Percentiles rank a stretch among this genome's conserved stretches.
phyloP scores from a whole-genome alignment of 768 basidiomycete species.

The Baorangia bicolor region DNA sequence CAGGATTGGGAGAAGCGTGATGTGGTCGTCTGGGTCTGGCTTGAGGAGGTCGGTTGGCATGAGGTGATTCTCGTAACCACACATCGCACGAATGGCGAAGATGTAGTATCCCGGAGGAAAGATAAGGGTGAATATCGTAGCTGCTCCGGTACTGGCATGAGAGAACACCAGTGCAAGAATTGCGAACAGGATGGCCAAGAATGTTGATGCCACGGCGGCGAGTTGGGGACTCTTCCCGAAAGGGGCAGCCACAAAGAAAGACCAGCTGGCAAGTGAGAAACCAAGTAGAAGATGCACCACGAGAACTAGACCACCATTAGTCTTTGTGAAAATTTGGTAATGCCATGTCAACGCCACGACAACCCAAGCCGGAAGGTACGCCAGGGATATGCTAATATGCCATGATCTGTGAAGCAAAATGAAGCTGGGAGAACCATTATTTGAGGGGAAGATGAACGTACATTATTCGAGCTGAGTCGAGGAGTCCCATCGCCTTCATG shows the following conservation, averaged over 20 bases:
- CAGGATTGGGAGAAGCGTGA: conserved; percentile 56
- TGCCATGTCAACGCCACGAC: conserved; percentile 65
- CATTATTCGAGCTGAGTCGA: conserved; percentile 66
- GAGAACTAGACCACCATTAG: conserved; percentile 59
- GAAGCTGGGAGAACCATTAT: neutral
- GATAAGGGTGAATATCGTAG: conserved; percentile 63
- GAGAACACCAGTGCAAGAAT: conserved; percentile 61
- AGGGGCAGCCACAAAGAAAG: conserved; percentile 66
- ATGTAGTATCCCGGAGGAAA: conserved; percentile 79
- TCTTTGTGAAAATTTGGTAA: conserved; percentile 60
- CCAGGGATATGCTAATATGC: conserved; percentile 63
- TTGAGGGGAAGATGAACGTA: conserved; percentile 25
- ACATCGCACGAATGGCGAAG: conserved; percentile 65
- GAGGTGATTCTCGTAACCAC: conserved; percentile 63
- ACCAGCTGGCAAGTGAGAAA: conserved; percentile 66
- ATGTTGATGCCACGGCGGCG: conserved; percentile 64
- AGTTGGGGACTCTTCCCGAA: conserved; percentile 74
- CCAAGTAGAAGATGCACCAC: conserved; percentile 67
- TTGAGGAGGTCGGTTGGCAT: conserved; percentile 52
- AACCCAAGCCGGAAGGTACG: conserved; percentile 78
- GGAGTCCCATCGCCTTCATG: conserved; percentile 78
- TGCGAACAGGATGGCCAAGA: conserved; percentile 63
- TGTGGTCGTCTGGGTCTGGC: conserved; percentile 58
- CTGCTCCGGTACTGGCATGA: conserved; percentile 40
- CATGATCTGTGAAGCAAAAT: conserved; percentile 41